Evolutionary conservation across 2,329 filamentous ascomycete species (phyloP), one percentile per base, ranked within the genome.

Genomic region (Sphaerostilbella broomeana): DNA sequence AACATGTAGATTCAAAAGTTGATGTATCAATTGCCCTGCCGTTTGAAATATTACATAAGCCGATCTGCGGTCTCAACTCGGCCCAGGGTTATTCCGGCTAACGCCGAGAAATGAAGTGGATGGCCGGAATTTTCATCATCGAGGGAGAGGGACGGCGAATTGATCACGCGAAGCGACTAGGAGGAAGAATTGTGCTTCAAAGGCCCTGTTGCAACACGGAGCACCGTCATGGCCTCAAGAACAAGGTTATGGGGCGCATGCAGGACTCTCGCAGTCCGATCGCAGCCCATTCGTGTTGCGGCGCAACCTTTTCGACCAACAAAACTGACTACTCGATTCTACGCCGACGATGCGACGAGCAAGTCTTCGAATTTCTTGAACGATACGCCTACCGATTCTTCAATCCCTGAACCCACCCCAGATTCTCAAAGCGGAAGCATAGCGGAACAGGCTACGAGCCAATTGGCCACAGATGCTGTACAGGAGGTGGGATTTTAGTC

Each of bases 211-310:
- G 38, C 29, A 20, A 25, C 34, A 24, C 25, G 35, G 35, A 42
- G 47, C 36, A 54, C 49, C 50, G 50, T 38, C 49, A 62, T 62
- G 59, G 54, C 56, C 54, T 48, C 59, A 41, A 54, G 54, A 50
- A 49, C 54, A 42, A 54, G 53, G 43, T 44, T 61, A 40, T 60
- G 55, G 59, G 54, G 55, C 25, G 58, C 53, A 47, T 61, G 60
- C 40, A 56, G 56, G 52, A 50, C 53, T 50, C 50, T 63, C 35
- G 55, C 54, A 38, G 39, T 59, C 44, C 53, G 49, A 24, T 51
- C 54, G 49, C 50, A 52, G 40, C 51, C 54, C 50, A 46, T 38
- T 36, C 47, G 50, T 42, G 47, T 50, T 38, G 47, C 51, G 35
- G 42, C 50, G 20, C 39, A 51, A 35, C 45, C 45, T 15, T 49